phyloP scores from a whole-genome alignment of 106 monocot genomes.

The Acorus gramineus region DNA sequence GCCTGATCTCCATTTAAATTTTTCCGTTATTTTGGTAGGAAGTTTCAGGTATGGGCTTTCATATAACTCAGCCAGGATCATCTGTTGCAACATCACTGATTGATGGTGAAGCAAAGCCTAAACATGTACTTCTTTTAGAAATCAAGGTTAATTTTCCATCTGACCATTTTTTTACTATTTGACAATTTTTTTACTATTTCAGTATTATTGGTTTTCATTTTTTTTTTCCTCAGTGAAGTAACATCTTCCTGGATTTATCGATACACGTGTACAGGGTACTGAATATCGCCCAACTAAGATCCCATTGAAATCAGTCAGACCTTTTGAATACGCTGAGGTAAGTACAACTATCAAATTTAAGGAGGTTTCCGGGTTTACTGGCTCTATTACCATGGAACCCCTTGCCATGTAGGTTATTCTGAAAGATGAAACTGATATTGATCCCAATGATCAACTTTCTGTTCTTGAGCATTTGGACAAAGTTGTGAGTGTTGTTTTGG shows the following conservation, averaged over 20 bases:
- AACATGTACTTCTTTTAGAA: conserved; percentile 87
- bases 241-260: not conserved
- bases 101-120: conserved; percentile 97
- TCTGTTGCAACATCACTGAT: conserved; percentile 99
- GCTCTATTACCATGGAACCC: not conserved
- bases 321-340: conserved; percentile 97
- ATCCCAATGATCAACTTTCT: conserved; percentile 89
- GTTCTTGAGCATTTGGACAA: conserved; percentile 93
- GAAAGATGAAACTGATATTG: conserved; percentile 86
- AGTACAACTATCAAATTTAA: not conserved
- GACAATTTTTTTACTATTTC: conserved; percentile 1
- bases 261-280: conserved; percentile 57
- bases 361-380: too few species aligned
- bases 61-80: conserved; percentile 95
- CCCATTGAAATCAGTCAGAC: conserved; percentile 90
- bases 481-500: conserved; percentile 54
- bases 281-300: conserved; percentile 94
- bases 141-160: conserved; percentile 56
- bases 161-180: not conserved
- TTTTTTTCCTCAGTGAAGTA: not conserved
- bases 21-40: conserved; percentile 36
- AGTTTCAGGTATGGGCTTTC: conserved; percentile 98
- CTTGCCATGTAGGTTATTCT: conserved; percentile 66
- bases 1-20: not conserved
- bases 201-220: not conserved